Conservation (phyloP, 1,139 yeast species). For the Debaryomyces sp. region DNA sequence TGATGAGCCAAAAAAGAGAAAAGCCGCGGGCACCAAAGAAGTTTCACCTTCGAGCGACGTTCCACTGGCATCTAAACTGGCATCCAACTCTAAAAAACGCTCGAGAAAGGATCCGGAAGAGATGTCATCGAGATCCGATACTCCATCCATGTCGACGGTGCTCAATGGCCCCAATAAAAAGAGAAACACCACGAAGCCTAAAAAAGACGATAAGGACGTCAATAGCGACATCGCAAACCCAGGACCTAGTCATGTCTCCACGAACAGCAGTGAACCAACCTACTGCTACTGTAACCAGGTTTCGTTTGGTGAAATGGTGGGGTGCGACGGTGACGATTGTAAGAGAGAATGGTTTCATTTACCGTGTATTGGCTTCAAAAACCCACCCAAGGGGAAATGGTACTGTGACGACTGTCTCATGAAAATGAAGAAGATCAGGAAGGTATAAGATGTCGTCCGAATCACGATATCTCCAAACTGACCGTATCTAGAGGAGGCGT, state of each 20-base stretch:
- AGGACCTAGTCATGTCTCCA: neutral
- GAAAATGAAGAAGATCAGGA: slow-evolving; percentile 38
- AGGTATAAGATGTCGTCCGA: slow-evolving; percentile 9
- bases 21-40: slow-evolving; percentile 8
- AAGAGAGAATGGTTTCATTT: slow-evolving; percentile 96
- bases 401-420: slow-evolving; percentile 85
- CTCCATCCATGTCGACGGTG: slow-evolving; percentile 17
- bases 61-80: slow-evolving; percentile 5
- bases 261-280: slow-evolving; percentile 61
- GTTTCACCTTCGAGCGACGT: slow-evolving; percentile 7
- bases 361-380: slow-evolving; percentile 89
- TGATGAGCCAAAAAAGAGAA: slow-evolving; percentile 13
- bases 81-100: slow-evolving; percentile 19
- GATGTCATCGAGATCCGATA: slow-evolving; percentile 17
- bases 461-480: neutral
- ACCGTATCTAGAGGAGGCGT: neutral
- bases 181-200: slow-evolving; percentile 26
- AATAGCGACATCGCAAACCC: neutral
- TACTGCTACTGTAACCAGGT: slow-evolving; percentile 97
- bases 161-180: slow-evolving; percentile 22
- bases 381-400: slow-evolving; percentile 97
- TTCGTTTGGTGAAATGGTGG: slow-evolving; percentile 98
- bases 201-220: slow-evolving; percentile 29
- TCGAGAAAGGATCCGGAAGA: slow-evolving; percentile 23
- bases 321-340: slow-evolving; percentile 94